phyloP scores from a whole-genome alignment of 768 basidiomycete species.

The Serendipita sp. region DNA sequence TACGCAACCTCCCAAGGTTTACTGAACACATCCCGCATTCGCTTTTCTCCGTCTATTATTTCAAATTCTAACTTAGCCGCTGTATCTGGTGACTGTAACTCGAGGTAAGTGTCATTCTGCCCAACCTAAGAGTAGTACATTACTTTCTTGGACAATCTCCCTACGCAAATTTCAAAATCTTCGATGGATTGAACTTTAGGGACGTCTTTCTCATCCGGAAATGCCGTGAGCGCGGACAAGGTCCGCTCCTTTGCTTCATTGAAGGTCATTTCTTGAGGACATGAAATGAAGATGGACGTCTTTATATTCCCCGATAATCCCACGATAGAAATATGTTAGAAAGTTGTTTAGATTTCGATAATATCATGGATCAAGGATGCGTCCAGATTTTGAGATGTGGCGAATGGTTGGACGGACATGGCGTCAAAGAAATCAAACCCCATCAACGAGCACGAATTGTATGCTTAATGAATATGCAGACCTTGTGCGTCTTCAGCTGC shows the following conservation, averaged over 20 bases:
- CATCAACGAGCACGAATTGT: too few species aligned
- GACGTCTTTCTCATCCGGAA: conserved; percentile 1
- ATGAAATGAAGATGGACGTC: conserved; percentile 1
- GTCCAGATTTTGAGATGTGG: not conserved
- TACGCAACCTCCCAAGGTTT: not conserved
- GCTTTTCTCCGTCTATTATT: conserved; percentile 1
- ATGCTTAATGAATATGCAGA: too few species aligned
- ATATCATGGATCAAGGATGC: not conserved
- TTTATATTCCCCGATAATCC: not conserved
- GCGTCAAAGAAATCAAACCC: not conserved
- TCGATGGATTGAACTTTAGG: not conserved
- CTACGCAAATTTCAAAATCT: conserved; percentile 3
- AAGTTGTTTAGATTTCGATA: not conserved
- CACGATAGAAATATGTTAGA: not conserved
- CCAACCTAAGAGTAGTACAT: not conserved
- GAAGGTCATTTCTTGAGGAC: conserved; percentile 6
- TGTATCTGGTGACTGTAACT: not conserved
- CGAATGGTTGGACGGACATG: not conserved
- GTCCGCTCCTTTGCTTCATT: not conserved
- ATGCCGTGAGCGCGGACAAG: not conserved
- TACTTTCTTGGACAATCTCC: not conserved
- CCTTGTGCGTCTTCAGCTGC: conserved; percentile 1
- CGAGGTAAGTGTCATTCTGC: not conserved
- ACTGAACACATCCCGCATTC: conserved; percentile 5
- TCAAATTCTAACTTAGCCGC: conserved; percentile 3